Evolutionary conservation across 2,329 filamentous ascomycete species (phyloP), one percentile per base, ranked within the genome.

Genomic region (Phoma sp.): DNA sequence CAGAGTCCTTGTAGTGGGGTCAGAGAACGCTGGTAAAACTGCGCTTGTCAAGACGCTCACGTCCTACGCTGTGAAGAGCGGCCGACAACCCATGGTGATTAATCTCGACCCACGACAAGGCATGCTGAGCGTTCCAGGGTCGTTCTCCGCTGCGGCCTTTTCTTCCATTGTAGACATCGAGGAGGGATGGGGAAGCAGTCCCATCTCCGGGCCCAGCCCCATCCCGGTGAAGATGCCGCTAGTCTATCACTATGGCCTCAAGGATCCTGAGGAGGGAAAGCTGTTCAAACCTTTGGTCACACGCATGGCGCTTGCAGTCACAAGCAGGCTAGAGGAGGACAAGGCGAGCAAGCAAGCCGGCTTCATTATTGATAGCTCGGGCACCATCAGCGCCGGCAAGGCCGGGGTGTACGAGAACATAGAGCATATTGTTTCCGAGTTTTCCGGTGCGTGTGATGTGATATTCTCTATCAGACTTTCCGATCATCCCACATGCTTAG

Each of bases 191-290:
- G 95, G 95, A 9, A 91, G 85, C 63, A 93, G 91, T 65, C 93
- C 94, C 0, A 96, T 93, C 67, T 96, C 90, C 62, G 95, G 94
- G 0, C 93, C 95, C 0, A 95, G 89, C 64, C 85, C 88, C 0
- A 87, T 96, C 17, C 93, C 94, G 0, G 91, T 96, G 47, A 98
- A 97, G 80, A 82, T 96, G 65, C 95, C 95, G 5, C 79, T 99
- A 49, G 92, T 94, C 25, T 96, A 96, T 72, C 91, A 92, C 75
- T 96, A 91, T 74, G 94, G 95, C 15, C 81, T 89, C 60, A 82
- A 85, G 47, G 86, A 82, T 58, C 85, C 91, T 0, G 88, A 92
- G 64, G 89, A 92, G 44, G 81, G 70, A 25, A 83, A 81, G 31
- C 77, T 94, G 38, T 98, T 90, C 78, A 89, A 86, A 69, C 84